Percentiles rank a stretch among this genome's conserved stretches.
These are phyloP conservation scores for Pyrenophora tritici-repentis DNA, from an alignment of 2,329 filamentous ascomycete species.

Conservation along the genomic window DNA sequence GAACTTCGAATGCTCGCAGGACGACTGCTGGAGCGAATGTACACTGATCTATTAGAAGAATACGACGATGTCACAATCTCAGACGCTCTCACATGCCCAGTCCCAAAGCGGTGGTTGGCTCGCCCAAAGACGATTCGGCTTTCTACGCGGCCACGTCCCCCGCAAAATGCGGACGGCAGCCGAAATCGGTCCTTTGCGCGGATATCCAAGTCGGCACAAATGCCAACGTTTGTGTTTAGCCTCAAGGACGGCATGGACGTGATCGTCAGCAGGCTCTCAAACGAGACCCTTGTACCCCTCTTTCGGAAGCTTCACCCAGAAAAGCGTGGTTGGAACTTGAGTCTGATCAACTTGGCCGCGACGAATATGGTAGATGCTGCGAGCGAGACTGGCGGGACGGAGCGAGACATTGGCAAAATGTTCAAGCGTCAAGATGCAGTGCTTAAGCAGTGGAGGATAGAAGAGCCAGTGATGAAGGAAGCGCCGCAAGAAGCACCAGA, in stretches of 20 bases:
- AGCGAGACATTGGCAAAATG: slow-evolving; percentile 81
- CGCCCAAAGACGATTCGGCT: slow-evolving; percentile 81
- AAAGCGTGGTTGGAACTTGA: slow-evolving; percentile 74
- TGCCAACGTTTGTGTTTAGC: slow-evolving; percentile 76
- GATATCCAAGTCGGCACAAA: slow-evolving; percentile 73
- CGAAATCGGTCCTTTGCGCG: slow-evolving; percentile 67
- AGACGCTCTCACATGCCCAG: background rate
- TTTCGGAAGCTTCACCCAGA: slow-evolving; percentile 76
- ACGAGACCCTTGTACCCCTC: slow-evolving; percentile 70
- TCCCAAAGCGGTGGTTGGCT: slow-evolving; percentile 69
- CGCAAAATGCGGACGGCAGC: slow-evolving; percentile 58
- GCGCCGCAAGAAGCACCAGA: background rate
- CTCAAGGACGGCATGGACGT: slow-evolving; percentile 62
- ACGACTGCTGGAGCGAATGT: slow-evolving; percentile 78
- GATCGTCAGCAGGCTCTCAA: slow-evolving; percentile 70
- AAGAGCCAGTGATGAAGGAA: slow-evolving; percentile 27
- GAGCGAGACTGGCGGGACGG: slow-evolving; percentile 54
- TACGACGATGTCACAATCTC: slow-evolving; percentile 46
- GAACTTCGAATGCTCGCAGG: slow-evolving; percentile 71
- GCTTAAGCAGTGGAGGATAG: slow-evolving; percentile 68
- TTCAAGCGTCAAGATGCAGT: slow-evolving; percentile 75
- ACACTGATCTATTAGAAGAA: slow-evolving; percentile 69
- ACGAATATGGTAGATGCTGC: slow-evolving; percentile 73
- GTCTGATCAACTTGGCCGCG: slow-evolving; percentile 83
- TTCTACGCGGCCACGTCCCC: slow-evolving; percentile 69